phyloP scores from a whole-genome alignment of 441 rosid species.

The Populus hybrid region DNA sequence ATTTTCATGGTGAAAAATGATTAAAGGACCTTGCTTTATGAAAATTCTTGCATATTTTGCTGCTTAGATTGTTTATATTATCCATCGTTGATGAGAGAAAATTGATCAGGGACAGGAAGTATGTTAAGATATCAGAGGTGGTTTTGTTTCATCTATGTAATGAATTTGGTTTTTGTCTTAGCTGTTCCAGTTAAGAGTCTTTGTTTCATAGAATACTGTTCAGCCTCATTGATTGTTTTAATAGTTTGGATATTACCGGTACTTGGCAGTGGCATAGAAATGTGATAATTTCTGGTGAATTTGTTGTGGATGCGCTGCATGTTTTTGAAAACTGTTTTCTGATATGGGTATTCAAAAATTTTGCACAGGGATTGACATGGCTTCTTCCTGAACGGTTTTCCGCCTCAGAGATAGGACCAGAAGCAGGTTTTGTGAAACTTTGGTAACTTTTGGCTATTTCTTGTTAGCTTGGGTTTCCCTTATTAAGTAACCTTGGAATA shows the following conservation, averaged over 20 bases:
- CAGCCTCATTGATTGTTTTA: neutral
- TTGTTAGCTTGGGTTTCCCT: conserved; percentile 24
- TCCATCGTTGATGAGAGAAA: neutral
- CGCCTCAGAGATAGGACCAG: conserved; percentile 93
- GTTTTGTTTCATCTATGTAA: neutral
- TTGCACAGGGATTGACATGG: conserved; percentile 90
- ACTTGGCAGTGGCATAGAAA: neutral
- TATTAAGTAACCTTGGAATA: neutral
- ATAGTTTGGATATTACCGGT: neutral
- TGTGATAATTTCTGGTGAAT: conserved; percentile 11
- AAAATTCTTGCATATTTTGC: neutral
- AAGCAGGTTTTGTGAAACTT: conserved; percentile 99
- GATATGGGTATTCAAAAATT: conserved; percentile 7
- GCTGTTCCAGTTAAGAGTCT: neutral
- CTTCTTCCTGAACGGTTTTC: conserved; percentile 93
- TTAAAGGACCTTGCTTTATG: neutral
- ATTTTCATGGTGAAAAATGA: neutral
- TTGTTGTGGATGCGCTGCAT: neutral
- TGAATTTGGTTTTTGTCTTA: neutral
- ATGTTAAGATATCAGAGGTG: neutral
- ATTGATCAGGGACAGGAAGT: neutral
- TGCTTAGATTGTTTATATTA: neutral
- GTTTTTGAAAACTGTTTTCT: conserved; percentile 16
- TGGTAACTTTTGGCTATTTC: conserved; percentile 71
- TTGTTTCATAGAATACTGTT: neutral